These are phyloP conservation scores for Claviceps africana DNA, from an alignment of 2,329 filamentous ascomycete species.

Conservation along the genomic window DNA sequence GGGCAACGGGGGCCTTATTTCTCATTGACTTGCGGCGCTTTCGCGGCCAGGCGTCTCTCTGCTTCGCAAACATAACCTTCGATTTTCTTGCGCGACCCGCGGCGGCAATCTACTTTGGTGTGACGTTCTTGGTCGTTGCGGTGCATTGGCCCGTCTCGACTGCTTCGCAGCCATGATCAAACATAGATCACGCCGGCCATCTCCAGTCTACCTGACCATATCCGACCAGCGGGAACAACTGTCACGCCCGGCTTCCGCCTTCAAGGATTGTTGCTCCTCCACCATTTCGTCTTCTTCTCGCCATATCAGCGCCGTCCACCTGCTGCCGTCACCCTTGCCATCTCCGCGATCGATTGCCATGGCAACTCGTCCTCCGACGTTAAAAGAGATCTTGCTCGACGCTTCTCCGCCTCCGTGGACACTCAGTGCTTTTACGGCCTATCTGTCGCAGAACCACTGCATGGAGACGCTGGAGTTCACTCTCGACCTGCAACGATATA, in stretches of 20 bases:
- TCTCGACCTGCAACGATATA: slow-evolving; percentile 80
- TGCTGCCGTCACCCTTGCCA: slow-evolving; percentile 15
- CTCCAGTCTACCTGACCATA: slow-evolving; percentile 27
- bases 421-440: slow-evolving; percentile 85
- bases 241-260: slow-evolving; percentile 29
- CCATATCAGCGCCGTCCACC: slow-evolving; percentile 33
- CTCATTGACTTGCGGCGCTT: not conserved
- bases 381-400: slow-evolving; percentile 81
- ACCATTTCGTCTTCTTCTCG: slow-evolving; percentile 26
- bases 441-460: slow-evolving; percentile 92
- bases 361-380: slow-evolving; percentile 41
- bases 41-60: not conserved
- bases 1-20: not conserved
- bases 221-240: slow-evolving; percentile 28
- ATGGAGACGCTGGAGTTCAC: slow-evolving; percentile 94
- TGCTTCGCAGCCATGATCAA: slow-evolving; percentile 13
- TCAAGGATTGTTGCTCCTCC: slow-evolving; percentile 31
- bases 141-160: not conserved
- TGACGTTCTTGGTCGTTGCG: not conserved
- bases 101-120: not conserved
- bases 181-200: slow-evolving; percentile 30
- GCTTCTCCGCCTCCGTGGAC: slow-evolving; percentile 79
- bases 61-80: not conserved
- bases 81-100: not conserved
- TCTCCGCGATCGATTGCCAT: slow-evolving; percentile 20